These are phyloP conservation scores for Phialophora expanda DNA, from an alignment of 2,329 filamentous ascomycete species.

Conservation along the genomic window DNA sequence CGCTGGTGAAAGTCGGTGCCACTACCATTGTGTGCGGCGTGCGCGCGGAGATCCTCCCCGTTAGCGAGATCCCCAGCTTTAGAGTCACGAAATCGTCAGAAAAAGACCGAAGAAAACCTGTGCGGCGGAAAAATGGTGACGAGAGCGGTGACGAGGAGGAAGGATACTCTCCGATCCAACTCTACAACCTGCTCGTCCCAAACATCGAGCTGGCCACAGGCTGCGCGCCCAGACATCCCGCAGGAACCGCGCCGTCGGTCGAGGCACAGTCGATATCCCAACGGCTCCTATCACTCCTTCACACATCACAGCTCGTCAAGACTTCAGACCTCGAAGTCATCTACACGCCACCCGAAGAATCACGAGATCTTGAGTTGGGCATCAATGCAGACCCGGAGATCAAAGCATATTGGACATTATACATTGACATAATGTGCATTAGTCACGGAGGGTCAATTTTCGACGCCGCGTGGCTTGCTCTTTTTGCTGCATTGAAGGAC, in stretches of 20 bases:
- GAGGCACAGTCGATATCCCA: conserved; percentile 86
- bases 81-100: conserved; percentile 48
- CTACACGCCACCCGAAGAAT: conserved; percentile 57
- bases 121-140: conserved; percentile 44
- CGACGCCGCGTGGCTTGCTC: conserved; percentile 85
- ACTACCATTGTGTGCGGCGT: conserved; percentile 96
- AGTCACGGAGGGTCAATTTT: conserved; percentile 77
- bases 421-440: conserved; percentile 93
- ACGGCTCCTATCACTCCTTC: conserved; percentile 75
- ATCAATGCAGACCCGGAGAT: conserved; percentile 59
- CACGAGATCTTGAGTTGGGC: conserved; percentile 42
- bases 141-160: conserved; percentile 51
- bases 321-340: conserved; percentile 74
- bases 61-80: conserved; percentile 73
- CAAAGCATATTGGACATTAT: conserved; percentile 92
- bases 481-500: conserved; percentile 78
- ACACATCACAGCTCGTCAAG: conserved; percentile 70
- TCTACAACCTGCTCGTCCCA: conserved; percentile 77
- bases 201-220: conserved; percentile 94
- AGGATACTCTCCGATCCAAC: conserved; percentile 42
- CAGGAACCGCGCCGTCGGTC: conserved; percentile 69
- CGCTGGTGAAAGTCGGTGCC: conserved; percentile 77
- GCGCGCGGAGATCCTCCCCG: conserved; percentile 79
- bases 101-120: conserved; percentile 10
- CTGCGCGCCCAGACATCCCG: conserved; percentile 84